Evolutionary conservation across 768 basidiomycete genomes (phyloP).

Genomic region (Boletus rubropictus): DNA sequence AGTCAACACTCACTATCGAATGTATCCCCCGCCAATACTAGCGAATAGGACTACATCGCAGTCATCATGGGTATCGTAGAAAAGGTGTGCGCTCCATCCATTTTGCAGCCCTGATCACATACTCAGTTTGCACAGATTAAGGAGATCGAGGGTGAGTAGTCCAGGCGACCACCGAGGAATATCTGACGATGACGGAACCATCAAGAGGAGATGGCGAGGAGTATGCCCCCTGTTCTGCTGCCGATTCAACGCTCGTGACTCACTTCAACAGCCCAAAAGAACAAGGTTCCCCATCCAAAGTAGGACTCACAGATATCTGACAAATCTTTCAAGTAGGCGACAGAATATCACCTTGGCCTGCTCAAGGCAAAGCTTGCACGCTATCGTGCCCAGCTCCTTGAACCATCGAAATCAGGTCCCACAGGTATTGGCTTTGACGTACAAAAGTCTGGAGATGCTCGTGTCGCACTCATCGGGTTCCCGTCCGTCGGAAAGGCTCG

Average conservation of each 20-base stretch:
- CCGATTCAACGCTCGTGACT: background rate
- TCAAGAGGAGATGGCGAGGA: conserved; percentile 95
- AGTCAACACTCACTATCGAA: background rate
- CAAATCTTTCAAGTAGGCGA: conserved; percentile 51
- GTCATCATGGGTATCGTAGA: conserved; percentile 86
- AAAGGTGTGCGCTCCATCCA: conserved; percentile 51
- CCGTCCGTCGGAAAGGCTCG: conserved; percentile 87
- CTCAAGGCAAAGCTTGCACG: conserved; percentile 92
- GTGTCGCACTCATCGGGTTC: conserved; percentile 91
- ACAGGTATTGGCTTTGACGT: conserved; percentile 86
- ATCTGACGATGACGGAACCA: conserved; percentile 9
- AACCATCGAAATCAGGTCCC: conserved; percentile 81
- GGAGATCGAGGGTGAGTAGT: conserved; percentile 81
- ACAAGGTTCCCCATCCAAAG: conserved; percentile 56
- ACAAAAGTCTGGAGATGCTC: conserved; percentile 80
- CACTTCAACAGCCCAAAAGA: conserved; percentile 75
- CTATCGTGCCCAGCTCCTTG: conserved; percentile 91
- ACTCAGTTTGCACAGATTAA: conserved; percentile 60
- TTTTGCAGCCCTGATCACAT: background rate
- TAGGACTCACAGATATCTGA: conserved; percentile 7
- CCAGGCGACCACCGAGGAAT: background rate
- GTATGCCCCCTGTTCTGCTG: conserved; percentile 46
- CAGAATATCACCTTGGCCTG: conserved; percentile 89
- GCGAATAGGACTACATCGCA: background rate
- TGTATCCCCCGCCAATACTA: background rate